Evolutionary conservation across 352 stramenopile genomes (phyloP).

Genomic region (Globisporangium spinosum): DNA sequence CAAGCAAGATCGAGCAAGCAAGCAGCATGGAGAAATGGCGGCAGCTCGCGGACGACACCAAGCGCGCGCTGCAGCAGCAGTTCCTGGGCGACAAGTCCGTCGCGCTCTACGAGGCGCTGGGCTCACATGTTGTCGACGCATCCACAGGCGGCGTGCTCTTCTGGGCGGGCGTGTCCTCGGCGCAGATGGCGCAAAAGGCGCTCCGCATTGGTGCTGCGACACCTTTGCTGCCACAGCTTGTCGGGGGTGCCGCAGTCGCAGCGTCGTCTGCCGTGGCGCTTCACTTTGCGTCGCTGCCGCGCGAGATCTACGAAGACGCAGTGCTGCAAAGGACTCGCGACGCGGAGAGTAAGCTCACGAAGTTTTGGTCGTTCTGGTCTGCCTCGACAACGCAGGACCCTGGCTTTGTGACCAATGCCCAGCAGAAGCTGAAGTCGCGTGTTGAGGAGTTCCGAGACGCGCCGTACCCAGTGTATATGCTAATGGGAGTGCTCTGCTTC

Average conservation of each 20-base stretch:
- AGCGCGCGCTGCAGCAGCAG: constrained; percentile 28
- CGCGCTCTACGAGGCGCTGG: constrained; percentile 40
- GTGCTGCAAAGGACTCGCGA: constrained; percentile 19
- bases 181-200: constrained; percentile 45
- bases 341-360: constrained; percentile 8
- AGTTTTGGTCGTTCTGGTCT: constrained; percentile 13
- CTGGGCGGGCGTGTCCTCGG: constrained; percentile 35
- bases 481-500: constrained; percentile 76
- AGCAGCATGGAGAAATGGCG: constrained; percentile 15
- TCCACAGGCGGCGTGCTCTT: constrained; percentile 50
- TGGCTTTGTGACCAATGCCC: constrained; percentile 5
- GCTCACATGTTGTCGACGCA: constrained; percentile 39
- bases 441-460: constrained; percentile 37
- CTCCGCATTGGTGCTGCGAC: constrained; percentile 45
- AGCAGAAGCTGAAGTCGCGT: constrained; percentile 30
- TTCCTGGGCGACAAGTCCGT: constrained; percentile 38
- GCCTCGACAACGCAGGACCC: not conserved
- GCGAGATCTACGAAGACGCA: constrained; percentile 37
- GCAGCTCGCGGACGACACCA: constrained; percentile 14
- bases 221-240: constrained; percentile 32
- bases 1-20: no score
- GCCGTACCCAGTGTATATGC: constrained; percentile 60
- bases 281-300: constrained; percentile 49
- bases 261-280: constrained; percentile 41
- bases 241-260: constrained; percentile 42